Conservation (phyloP, 1,284 basidiomycete species). For the Peniophora sp. region DNA sequence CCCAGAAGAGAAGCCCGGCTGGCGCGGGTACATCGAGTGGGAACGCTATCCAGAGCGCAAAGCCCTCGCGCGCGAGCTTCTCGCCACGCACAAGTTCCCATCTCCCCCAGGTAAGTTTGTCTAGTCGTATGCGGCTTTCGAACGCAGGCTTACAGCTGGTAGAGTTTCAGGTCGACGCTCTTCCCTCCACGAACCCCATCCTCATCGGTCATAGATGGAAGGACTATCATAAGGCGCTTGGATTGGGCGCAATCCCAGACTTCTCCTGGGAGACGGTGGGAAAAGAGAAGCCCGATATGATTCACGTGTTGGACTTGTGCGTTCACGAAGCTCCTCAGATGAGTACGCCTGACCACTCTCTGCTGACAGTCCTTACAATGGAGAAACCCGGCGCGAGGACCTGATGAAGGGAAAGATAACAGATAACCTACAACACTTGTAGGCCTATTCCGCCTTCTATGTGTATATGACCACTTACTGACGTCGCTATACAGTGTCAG, state of each 20-base stretch:
- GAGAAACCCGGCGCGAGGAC: constrained; percentile 35
- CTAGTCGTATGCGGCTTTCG: too few relatives aligned
- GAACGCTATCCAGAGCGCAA: constrained; percentile 39
- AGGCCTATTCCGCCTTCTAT: constrained; percentile 10
- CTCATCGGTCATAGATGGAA: constrained; percentile 47
- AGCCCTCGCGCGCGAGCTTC: constrained; percentile 28
- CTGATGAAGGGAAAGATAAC: constrained; percentile 37
- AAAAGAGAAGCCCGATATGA: constrained; percentile 44
- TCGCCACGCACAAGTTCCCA: constrained; percentile 33
- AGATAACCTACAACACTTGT: constrained; percentile 42
- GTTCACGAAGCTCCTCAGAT: too few relatives aligned
- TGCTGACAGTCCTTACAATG: constrained; percentile 32
- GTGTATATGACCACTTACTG: background rate
- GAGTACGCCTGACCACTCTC: too few relatives aligned
- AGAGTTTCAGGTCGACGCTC: constrained; percentile 42
- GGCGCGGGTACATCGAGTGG: constrained; percentile 41
- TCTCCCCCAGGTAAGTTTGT: constrained; percentile 28
- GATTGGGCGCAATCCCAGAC: constrained; percentile 37
- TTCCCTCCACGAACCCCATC: constrained; percentile 45
- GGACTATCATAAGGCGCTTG: constrained; percentile 44
- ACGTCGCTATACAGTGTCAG: constrained; percentile 30
- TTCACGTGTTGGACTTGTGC: constrained; percentile 41
- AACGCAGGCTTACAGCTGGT: background rate
- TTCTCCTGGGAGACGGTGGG: constrained; percentile 46
- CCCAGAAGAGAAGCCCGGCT: constrained; percentile 26